These are phyloP conservation scores for Calocera cornea DNA, from an alignment of 768 basidiomycete genomes.

Conservation along the genomic window DNA sequence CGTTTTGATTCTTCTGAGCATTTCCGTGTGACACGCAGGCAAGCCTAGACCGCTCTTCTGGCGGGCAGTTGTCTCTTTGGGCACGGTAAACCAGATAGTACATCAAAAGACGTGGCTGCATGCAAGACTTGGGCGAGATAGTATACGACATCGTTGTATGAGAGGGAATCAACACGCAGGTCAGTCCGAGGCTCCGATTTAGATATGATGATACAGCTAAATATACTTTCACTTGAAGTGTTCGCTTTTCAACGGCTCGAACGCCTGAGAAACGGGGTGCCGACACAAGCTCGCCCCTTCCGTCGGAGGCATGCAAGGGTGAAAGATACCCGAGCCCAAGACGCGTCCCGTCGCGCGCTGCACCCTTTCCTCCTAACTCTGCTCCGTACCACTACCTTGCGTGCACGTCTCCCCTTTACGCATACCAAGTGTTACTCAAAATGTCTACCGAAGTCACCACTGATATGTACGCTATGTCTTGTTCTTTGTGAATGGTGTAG, in stretches of 20 bases:
- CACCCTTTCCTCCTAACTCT: background rate
- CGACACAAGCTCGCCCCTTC: no score
- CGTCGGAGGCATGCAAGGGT: background rate
- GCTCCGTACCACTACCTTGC: background rate
- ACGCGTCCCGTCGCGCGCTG: background rate
- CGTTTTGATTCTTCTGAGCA: background rate
- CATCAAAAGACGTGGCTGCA: no score
- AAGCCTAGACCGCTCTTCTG: background rate
- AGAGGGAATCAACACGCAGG: no score
- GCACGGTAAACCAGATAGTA: no score
- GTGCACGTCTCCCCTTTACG: background rate
- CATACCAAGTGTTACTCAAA: background rate
- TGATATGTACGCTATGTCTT: background rate
- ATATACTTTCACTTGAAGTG: no score
- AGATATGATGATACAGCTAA: background rate
- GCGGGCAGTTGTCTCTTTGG: no score
- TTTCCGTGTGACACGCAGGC: background rate
- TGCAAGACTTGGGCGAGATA: no score
- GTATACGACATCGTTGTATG: no score
- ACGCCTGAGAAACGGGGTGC: background rate
- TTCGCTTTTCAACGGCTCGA: no score
- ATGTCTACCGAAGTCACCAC: conserved; percentile 3
- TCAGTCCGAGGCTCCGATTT: no score
- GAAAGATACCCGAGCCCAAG: background rate
- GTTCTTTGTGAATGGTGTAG: background rate